Percentiles rank a stretch among this genome's conserved stretches.
Evolutionary conservation across 1,139 yeast genomes (phyloP).

Genomic region (Nakaseomyces bracarensis): DNA sequence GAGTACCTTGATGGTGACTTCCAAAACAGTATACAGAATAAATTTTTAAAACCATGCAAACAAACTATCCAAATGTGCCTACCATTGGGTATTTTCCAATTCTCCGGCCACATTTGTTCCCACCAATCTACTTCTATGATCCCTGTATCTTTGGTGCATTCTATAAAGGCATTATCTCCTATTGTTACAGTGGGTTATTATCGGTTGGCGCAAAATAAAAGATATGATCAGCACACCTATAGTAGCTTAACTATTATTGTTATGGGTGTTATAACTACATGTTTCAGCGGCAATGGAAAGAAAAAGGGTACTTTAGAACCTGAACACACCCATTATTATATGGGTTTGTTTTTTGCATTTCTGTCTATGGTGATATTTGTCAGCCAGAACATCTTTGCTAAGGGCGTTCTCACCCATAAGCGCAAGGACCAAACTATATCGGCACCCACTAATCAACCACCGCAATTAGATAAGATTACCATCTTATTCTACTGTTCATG

Average conservation of each 20-base stretch:
- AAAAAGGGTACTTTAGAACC: constrained; percentile 36
- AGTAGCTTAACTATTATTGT: constrained; percentile 69
- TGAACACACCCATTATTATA: constrained; percentile 9
- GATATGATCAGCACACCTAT: constrained; percentile 61
- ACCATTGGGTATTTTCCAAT: constrained; percentile 92
- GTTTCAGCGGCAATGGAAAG: constrained; percentile 38
- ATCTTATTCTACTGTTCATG: constrained; percentile 77
- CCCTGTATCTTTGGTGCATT: constrained; percentile 87
- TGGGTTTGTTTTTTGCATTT: constrained; percentile 69
- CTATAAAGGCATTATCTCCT: constrained; percentile 85
- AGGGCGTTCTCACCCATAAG: constrained; percentile 60
- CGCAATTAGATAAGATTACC: constrained; percentile 64
- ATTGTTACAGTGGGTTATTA: constrained; percentile 78
- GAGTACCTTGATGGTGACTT: constrained; percentile 28
- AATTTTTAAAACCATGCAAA: constrained; percentile 24
- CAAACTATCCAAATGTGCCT: constrained; percentile 55
- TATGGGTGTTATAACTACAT: constrained; percentile 76
- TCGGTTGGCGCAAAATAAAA: constrained; percentile 47
- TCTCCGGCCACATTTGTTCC: constrained; percentile 79
- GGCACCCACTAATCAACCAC: constrained; percentile 14
- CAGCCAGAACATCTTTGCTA: constrained; percentile 85
- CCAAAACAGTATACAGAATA: constrained; percentile 25
- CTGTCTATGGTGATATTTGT: constrained; percentile 81
- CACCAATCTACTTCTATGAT: constrained; percentile 82
- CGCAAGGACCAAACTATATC: constrained; percentile 14